phyloP scores from a whole-genome alignment of 1,284 basidiomycete genomes.

The Anthracocystis walkeri region DNA sequence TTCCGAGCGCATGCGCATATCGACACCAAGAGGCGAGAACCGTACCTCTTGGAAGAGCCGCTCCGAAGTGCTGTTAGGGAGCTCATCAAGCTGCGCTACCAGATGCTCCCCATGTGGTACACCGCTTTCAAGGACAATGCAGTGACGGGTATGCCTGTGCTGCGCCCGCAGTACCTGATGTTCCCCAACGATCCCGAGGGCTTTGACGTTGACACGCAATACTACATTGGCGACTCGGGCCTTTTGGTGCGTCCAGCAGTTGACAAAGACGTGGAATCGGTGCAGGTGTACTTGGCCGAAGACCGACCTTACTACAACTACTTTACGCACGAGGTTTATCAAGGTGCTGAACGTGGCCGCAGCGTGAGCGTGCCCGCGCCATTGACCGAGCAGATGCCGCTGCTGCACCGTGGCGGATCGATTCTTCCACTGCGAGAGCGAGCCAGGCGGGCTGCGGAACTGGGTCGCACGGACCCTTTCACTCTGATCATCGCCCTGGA shows the following conservation, averaged over 20 bases:
- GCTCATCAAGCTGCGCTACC: slow-evolving; percentile 85
- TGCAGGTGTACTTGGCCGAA: slow-evolving; percentile 87
- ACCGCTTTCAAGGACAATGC: slow-evolving; percentile 80
- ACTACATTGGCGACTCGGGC: slow-evolving; percentile 88
- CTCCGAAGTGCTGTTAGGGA: slow-evolving; percentile 84
- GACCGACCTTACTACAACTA: slow-evolving; percentile 97
- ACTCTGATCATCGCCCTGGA: slow-evolving; percentile 87
- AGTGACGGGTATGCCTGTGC: slow-evolving; percentile 61
- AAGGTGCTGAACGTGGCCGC: slow-evolving; percentile 75
- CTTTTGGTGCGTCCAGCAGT: slow-evolving; percentile 93
- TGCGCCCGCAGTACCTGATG: slow-evolving; percentile 85
- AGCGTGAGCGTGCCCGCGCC: slow-evolving; percentile 76
- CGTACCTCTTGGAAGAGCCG: slow-evolving; percentile 90
- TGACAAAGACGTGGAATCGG: slow-evolving; percentile 78
- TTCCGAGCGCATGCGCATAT: slow-evolving; percentile 98
- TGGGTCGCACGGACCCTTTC: slow-evolving; percentile 93
- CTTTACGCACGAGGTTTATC: slow-evolving; percentile 75
- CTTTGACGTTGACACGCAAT: slow-evolving; percentile 92
- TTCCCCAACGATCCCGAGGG: slow-evolving; percentile 89
- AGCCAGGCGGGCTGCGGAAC: slow-evolving; percentile 82
- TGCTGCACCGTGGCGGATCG: slow-evolving; percentile 91
- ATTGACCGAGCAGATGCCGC: slow-evolving; percentile 77
- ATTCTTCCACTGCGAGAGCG: slow-evolving; percentile 89
- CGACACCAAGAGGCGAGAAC: slow-evolving; percentile 97
- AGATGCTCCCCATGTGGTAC: slow-evolving; percentile 93